These are phyloP conservation scores for Lecanicillium sp. DNA, from an alignment of 2,329 filamentous ascomycete genomes.

Conservation along the genomic window DNA sequence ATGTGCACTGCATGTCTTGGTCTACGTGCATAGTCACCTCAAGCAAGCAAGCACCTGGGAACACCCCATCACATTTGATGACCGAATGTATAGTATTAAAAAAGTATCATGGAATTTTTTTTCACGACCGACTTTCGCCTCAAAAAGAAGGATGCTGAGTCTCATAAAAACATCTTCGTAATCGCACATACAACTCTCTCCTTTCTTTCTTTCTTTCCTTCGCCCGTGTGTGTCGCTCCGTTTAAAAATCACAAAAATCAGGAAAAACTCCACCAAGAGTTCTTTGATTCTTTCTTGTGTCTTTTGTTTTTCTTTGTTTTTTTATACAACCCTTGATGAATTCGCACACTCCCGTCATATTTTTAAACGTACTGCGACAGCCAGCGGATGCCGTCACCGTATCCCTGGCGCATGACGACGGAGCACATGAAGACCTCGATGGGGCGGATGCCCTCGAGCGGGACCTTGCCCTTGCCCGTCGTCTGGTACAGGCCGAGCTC, in stretches of 20 bases:
- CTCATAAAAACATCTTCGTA: conserved; percentile 24
- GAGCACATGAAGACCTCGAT: conserved; percentile 99
- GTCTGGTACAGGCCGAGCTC: conserved; percentile 93
- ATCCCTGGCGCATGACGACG: conserved; percentile 95
- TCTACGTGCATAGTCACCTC: no score
- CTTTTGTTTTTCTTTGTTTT: conserved; percentile 9
- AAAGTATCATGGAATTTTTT: conserved; percentile 20
- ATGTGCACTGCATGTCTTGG: no score
- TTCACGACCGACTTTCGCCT: conserved; percentile 30
- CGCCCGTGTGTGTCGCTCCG: no score
- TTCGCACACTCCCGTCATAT: not conserved
- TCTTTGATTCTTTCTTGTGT: no score
- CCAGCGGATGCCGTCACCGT: conserved; percentile 88
- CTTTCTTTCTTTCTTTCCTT: no score
- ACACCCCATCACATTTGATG: no score
- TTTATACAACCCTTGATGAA: not conserved
- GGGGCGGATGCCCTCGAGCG: conserved; percentile 83
- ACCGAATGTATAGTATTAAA: conserved; percentile 14
- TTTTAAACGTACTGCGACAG: conserved; percentile 82
- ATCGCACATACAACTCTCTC: conserved; percentile 18
- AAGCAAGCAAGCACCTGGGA: no score
- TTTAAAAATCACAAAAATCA: no score
- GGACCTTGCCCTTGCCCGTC: conserved; percentile 91
- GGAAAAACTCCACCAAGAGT: no score
- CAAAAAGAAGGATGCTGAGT: conserved; percentile 31